Percentiles rank a stretch among this genome's conserved stretches.
phyloP scores from a whole-genome alignment of 495 filamentous ascomycete genomes.

The Penicillium fimorum region DNA sequence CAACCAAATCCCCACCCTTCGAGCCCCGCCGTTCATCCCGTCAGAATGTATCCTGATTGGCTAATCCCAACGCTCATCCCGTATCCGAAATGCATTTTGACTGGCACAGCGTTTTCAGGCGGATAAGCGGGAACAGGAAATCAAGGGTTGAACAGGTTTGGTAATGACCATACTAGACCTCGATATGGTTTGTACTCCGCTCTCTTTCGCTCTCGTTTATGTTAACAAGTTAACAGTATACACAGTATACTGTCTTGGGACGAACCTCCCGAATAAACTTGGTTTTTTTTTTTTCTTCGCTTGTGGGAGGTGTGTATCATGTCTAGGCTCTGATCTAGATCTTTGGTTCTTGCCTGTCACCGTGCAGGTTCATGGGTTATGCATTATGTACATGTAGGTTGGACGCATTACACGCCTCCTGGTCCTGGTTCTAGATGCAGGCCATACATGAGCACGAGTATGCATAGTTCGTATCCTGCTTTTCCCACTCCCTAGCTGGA shows the following conservation, averaged over 20 bases:
- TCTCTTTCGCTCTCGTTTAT: not conserved
- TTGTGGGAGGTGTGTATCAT: not conserved
- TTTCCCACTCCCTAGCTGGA: not conserved
- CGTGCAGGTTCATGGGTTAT: not conserved
- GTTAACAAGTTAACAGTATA: too few species aligned
- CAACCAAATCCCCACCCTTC: not conserved
- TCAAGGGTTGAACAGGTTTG: too few species aligned
- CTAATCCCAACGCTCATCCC: conserved; percentile 5
- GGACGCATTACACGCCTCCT: not conserved
- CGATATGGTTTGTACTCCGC: too few species aligned
- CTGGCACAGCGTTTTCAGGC: not conserved
- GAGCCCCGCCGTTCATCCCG: conserved; percentile 33
- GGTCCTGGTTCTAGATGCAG: conserved; percentile 1
- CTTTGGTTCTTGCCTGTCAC: not conserved
- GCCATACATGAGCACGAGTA: not conserved
- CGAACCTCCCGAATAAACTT: conserved; percentile 27
- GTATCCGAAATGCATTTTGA: not conserved
- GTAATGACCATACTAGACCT: too few species aligned
- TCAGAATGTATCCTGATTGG: conserved; percentile 23
- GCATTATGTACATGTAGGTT: conserved; percentile 1
- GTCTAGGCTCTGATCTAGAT: not conserved
- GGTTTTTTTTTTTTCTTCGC: not conserved
- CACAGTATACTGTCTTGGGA: not conserved
- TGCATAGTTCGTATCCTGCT: too few species aligned
- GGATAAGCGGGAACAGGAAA: not conserved